phyloP scores from a whole-genome alignment of 208 protist species.

The Leishmania guyanensis region DNA sequence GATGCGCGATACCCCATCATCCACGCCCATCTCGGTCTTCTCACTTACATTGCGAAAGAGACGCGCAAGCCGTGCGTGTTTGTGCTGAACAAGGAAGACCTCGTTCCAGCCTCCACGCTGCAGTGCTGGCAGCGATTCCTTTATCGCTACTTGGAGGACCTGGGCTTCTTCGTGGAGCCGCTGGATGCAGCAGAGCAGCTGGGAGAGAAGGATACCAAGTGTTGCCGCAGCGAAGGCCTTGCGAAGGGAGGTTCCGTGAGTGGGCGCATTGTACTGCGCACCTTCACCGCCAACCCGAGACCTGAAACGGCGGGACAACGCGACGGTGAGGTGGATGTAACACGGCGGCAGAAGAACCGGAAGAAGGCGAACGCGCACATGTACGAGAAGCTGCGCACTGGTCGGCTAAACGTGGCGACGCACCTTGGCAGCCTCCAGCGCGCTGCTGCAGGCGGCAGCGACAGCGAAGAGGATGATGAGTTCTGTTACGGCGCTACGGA shows the following conservation, averaged over 20 bases:
- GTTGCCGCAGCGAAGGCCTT: background rate
- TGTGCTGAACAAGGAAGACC: conserved; percentile 96
- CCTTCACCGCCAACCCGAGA: conserved; percentile 79
- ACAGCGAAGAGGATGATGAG: conserved; percentile 31
- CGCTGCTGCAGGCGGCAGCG: conserved; percentile 13
- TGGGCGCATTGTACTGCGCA: conserved; percentile 48
- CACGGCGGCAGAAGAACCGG: conserved; percentile 50
- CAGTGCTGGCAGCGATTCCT: conserved; percentile 79
- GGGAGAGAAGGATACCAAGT: background rate
- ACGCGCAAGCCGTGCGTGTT: conserved; percentile 92
- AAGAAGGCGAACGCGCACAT: conserved; percentile 62
- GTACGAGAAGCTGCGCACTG: conserved; percentile 79
- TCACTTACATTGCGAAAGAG: conserved; percentile 86
- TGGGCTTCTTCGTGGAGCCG: conserved; percentile 43
- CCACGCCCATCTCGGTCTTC: conserved; percentile 93
- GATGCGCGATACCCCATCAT: conserved; percentile 96
- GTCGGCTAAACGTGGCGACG: conserved; percentile 39
- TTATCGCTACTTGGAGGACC: conserved; percentile 47
- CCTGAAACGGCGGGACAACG: conserved; percentile 54
- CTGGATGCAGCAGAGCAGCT: background rate
- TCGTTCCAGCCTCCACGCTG: conserved; percentile 66
- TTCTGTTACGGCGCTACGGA: conserved; percentile 46
- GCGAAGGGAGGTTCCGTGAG: background rate
- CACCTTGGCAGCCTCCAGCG: conserved; percentile 6
- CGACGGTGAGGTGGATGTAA: conserved; percentile 35